Evolutionary conservation across 2,329 filamentous ascomycete genomes (phyloP).

Genomic region (Diaporthe longicolla): DNA sequence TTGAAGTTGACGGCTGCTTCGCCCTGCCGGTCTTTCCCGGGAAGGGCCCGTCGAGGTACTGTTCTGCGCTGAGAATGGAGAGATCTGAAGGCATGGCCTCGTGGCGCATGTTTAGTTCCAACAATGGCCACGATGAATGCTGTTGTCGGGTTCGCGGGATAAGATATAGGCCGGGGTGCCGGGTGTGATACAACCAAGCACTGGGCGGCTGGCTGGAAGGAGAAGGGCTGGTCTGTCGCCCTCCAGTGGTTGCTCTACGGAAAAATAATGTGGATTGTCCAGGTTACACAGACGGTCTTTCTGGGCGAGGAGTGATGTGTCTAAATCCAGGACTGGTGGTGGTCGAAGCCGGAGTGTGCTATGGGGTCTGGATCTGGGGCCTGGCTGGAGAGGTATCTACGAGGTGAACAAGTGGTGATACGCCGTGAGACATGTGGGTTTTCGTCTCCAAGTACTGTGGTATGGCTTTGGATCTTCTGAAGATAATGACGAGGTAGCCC

Average conservation of each 20-base stretch:
- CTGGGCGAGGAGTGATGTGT: background rate
- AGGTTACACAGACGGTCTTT: slow-evolving; percentile 17
- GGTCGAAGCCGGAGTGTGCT: slow-evolving; percentile 5
- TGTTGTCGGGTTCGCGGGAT: background rate
- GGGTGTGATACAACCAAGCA: background rate
- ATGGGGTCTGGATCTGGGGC: background rate
- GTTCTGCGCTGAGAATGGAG: slow-evolving; percentile 63
- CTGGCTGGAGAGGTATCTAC: background rate
- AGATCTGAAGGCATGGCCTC: slow-evolving; percentile 52
- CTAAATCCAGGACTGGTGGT: background rate
- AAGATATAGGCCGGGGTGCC: background rate
- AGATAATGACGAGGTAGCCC: background rate
- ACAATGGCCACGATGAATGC: background rate
- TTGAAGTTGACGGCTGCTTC: slow-evolving; percentile 46
- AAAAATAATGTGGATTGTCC: background rate
- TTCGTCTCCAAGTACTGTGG: background rate
- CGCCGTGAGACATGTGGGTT: background rate
- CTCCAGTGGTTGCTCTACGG: slow-evolving; percentile 18
- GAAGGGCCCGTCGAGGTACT: slow-evolving; percentile 54
- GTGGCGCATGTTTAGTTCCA: slow-evolving; percentile 30
- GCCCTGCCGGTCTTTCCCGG: slow-evolving; percentile 48
- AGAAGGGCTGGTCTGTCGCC: background rate
- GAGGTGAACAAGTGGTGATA: background rate
- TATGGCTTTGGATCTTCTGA: background rate
- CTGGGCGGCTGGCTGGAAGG: background rate